These are phyloP conservation scores for Pistacia atlantica DNA, from an alignment of 345 rosid species.

Conservation along the genomic window DNA sequence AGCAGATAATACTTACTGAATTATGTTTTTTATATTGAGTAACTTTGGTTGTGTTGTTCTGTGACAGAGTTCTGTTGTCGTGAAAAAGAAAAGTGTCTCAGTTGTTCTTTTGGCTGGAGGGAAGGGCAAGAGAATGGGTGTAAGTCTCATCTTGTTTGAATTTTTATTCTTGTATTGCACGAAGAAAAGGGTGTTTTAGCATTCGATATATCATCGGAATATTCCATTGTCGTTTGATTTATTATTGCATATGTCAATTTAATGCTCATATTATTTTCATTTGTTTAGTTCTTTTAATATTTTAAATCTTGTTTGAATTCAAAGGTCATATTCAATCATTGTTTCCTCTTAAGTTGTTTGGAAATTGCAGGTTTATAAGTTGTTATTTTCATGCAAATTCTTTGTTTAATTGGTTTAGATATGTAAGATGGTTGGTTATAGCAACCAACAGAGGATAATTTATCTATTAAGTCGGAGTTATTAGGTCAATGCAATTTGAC, in stretches of 20 bases:
- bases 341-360: neutral
- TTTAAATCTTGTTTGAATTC: neutral
- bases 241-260: no score
- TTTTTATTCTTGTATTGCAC: neutral
- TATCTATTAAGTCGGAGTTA: neutral
- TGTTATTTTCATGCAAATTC: neutral
- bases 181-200: neutral
- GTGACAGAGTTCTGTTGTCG: conserved; percentile 41
- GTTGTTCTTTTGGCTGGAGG: conserved; percentile 94
- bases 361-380: neutral
- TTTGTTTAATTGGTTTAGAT: neutral
- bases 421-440: neutral
- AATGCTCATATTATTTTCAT: no score
- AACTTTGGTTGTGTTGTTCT: neutral
- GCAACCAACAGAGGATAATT: neutral
- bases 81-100: conserved; percentile 74
- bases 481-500: neutral
- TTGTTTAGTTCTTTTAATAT: no score
- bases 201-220: neutral
- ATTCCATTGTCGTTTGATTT: no score
- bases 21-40: neutral
- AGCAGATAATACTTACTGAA: no score
- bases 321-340: neutral
- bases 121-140: conserved; percentile 94
- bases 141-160: conserved; percentile 30